Evolutionary conservation across 495 filamentous ascomycete species (phyloP), one percentile per base, ranked within the genome.

Genomic region (Daldinia decipiens): DNA sequence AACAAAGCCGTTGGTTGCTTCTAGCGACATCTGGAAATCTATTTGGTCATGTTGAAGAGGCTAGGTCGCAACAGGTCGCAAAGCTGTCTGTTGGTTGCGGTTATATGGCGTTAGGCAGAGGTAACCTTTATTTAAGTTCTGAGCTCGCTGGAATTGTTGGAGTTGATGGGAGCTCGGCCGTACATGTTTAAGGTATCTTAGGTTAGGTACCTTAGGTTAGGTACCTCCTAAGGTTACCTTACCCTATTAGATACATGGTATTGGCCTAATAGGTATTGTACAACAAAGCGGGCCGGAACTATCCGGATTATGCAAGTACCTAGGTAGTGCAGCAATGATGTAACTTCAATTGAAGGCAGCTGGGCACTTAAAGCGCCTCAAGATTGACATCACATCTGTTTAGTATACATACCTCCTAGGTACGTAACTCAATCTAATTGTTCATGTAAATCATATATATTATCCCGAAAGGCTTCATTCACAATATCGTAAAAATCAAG

Each of bases 1-100:
- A 50, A 73, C 77, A 68, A 86, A 86, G 79, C 86, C 85, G 76
- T 79, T 83, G 64, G 81, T 81, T 66, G 82, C 59, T 40, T 62
- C 64, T 59, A 83, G 78, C 74, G 83, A 78, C 83, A 85, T 85
- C 54, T 61, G 26, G 60, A 65, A 43, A 57, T 53, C 63, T 77
- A 76, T 64, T 32, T 56, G 40, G 36, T 53, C 75, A 77, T 77
- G 53, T 62, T 73, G 51, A 36, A 58, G 55, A 9, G 13, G 15
- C 15, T 21, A 24, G 47, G 9, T 68, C 59, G 54, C 51, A 39
- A 72, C 64, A 43, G 60, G 63, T 34, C 70, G 70, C 70, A 65
- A 65, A 60, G 60, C 55, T 60, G 64, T 15, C 45, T 63, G 47
- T 11, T 19, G 9, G 34, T 40, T 47, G 34, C 61, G 12, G 57